A percentile compares a stretch with the other conserved stretches of the same genome.
phyloP scores from a whole-genome alignment of 169 alveolate species.

The Eimeria sp. region DNA sequence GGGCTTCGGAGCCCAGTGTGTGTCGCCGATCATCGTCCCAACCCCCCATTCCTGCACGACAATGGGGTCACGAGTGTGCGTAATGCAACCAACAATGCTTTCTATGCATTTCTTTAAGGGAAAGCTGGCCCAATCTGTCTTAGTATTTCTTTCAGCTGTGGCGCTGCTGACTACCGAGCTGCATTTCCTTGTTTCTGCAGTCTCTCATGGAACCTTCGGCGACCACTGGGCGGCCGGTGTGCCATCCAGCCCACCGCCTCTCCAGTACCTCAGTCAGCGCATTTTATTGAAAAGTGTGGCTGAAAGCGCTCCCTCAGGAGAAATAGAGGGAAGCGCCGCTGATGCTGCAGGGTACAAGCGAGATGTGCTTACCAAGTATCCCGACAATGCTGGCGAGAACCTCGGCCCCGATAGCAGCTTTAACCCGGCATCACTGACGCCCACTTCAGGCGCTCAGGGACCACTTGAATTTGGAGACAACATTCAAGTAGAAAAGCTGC shows the following conservation, averaged over 20 bases:
- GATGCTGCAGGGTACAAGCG: background rate
- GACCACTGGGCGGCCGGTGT: background rate
- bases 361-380: background rate
- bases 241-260: background rate
- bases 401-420: background rate
- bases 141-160: background rate
- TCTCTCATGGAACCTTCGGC: background rate
- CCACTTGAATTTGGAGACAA: background rate
- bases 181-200: background rate
- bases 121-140: background rate
- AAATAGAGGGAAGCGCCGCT: background rate
- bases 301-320: background rate
- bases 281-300: background rate
- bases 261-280: conserved; percentile 19
- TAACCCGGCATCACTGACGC: background rate
- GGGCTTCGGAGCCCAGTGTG: background rate
- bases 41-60: background rate
- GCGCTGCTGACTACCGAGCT: background rate
- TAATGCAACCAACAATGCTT: background rate
- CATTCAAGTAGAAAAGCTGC: background rate
- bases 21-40: background rate
- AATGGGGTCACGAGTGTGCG: background rate
- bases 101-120: background rate
- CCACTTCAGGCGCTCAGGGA: background rate
- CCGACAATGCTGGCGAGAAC: background rate